A percentile compares a stretch with the other conserved stretches of the same genome.
phyloP scores from a whole-genome alignment of 2,329 filamentous ascomycete species.

The Fusarium abutilonis region DNA sequence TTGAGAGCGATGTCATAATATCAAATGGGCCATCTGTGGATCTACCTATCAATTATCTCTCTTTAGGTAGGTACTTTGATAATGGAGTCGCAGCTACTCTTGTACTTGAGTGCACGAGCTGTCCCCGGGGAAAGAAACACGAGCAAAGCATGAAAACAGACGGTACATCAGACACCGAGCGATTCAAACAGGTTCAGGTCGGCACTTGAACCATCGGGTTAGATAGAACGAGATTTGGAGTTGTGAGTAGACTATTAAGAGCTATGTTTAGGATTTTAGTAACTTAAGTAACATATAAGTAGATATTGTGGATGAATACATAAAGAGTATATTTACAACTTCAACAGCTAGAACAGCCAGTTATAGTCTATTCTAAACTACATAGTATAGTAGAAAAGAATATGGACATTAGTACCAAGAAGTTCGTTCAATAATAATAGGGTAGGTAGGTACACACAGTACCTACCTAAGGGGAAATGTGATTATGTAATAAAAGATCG shows the following conservation, averaged over 20 bases:
- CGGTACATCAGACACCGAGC: constrained; percentile 29
- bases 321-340: too few relatives aligned
- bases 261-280: too few relatives aligned
- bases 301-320: too few relatives aligned
- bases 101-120: background rate
- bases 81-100: background rate
- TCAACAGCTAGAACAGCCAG: too few relatives aligned
- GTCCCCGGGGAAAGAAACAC: background rate
- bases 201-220: constrained; percentile 27
- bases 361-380: too few relatives aligned
- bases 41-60: constrained; percentile 4
- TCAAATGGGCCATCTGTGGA: background rate
- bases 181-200: constrained; percentile 22
- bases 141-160: constrained; percentile 28
- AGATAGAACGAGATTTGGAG: background rate
- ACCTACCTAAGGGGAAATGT: background rate
- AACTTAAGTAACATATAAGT: too few relatives aligned
- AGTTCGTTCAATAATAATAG: background rate
- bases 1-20: constrained; percentile 16
- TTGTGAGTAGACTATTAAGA: too few relatives aligned
- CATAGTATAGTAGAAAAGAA: too few relatives aligned
- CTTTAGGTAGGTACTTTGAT: background rate
- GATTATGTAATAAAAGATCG: constrained; percentile 15
- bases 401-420: background rate
- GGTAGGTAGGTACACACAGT: too few relatives aligned